Base-by-base conservation (phyloP, 441 rosid genomes). In the Metrosideros polymorpha region DNA sequence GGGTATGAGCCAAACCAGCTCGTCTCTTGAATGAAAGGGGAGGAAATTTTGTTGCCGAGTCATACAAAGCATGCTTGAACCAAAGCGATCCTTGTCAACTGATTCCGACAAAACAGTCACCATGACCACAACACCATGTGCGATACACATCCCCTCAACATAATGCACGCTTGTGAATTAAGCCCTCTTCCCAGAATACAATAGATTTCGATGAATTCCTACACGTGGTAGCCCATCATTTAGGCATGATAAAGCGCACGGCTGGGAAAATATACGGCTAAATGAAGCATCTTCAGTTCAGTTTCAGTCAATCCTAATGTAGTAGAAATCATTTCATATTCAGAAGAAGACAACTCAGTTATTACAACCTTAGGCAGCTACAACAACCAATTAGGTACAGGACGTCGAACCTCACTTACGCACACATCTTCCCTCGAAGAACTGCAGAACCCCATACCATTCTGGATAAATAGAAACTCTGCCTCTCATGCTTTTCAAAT, bases 161-260 rank as follows among this genome's bases (percentile, higher is more conserved):
- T 42, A 39, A 71, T 0, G 0, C n/a, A 0, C 1, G 2, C 27
- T 15, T 3, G 14, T 2, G 7, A 71, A 42, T 39, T 22, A 22
- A 71, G 45, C 47, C 79, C 79, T 35, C 35, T 39, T 13, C 47
- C 47, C 14, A 0, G 27, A 71, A 39, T 22, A 71, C 47, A 42
- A 71, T 19, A 39, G 47, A 39, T 71, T 39, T 71, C 1, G 7
- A 39, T 5, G 2, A 39, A 39, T 71, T 39, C n/a, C 47, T 71
- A 39, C 79, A 27, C 15, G 22, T 39, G 47, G 79, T 35, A 71
- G 47, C 47, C 77, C 47, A 71, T 39, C 79, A 22, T 71, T 71
- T 39, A 39, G 79, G n/a, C 47, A 71, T 7, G n/a, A 24, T 71
- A 6, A 71, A 71, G 49, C n/a, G 42, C 15, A 24, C 5, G 79